These are phyloP conservation scores for Emydomyces testavorans DNA, from an alignment of 2,329 filamentous ascomycete species.

Conservation along the genomic window DNA sequence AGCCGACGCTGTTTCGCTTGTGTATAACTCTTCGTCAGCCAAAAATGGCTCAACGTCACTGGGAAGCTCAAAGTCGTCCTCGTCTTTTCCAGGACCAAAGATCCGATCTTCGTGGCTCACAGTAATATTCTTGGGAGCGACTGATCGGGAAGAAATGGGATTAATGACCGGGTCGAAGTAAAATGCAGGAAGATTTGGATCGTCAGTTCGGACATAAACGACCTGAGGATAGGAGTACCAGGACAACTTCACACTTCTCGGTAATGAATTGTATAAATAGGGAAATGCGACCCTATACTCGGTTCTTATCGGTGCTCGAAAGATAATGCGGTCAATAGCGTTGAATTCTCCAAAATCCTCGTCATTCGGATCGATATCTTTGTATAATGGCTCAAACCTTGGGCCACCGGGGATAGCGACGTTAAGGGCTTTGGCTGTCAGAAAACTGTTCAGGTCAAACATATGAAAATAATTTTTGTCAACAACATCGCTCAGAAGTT, in stretches of 20 bases:
- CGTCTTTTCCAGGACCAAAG: conserved; percentile 68
- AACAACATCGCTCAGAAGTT: conserved; percentile 78
- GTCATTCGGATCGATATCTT: conserved; percentile 96
- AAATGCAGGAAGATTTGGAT: conserved; percentile 82
- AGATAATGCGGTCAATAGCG: conserved; percentile 97
- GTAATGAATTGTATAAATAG: conserved; percentile 90
- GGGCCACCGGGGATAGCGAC: conserved; percentile 96
- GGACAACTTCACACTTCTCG: conserved; percentile 80
- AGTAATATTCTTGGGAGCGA: conserved; percentile 87
- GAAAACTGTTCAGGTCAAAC: conserved; percentile 87
- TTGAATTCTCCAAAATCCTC: conserved; percentile 99
- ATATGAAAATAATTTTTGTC: conserved; percentile 98
- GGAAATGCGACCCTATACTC: conserved; percentile 93
- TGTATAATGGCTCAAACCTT: conserved; percentile 92
- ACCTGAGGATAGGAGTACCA: conserved; percentile 92
- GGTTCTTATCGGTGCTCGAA: conserved; percentile 85
- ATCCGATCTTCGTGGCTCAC: conserved; percentile 87
- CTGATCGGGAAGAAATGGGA: conserved; percentile 87
- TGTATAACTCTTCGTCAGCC: conserved; percentile 77
- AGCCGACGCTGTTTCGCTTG: conserved; percentile 75
- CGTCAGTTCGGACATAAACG: conserved; percentile 79
- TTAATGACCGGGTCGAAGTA: conserved; percentile 98
- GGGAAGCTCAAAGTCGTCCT: conserved; percentile 77
- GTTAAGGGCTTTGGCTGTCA: conserved; percentile 92
- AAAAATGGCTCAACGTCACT: conserved; percentile 75